Base-by-base conservation (phyloP, 2,329 filamentous ascomycete genomes). In the Cordyceps militaris region DNA sequence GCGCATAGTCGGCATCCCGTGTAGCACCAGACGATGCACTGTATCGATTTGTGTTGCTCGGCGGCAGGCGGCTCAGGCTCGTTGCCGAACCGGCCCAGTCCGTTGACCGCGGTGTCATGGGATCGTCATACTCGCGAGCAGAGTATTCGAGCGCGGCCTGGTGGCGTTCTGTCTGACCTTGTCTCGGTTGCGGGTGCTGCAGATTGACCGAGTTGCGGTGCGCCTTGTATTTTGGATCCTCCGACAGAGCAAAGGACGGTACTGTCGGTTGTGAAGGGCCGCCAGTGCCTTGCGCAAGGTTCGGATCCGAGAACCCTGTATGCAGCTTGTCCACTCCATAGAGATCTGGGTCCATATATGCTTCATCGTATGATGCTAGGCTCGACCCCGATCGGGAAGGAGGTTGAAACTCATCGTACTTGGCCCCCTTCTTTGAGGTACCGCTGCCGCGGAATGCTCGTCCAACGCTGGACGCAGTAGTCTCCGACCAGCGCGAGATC, bases 401-500 rank as follows among this genome's bases (percentile, higher is more conserved):
- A 3, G 77, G 72, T 36, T 71, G 65, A 34, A 73, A 84, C 71
- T 72, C 85, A 73, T 76, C 86, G 70, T 78, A 85, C 73, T 76
- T 85, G 74, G 78, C 77, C 44, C 81, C 78, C 65, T 80, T 83
- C 67, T 77, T 78, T 23, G 73, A 76, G 49, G 79, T 78, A 46
- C 77, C 79, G 65, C 84, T 89, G 65, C 82, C 84, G 42, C 87
- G 84, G 70, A 92, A 88, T 42, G 87, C 88, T 64, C 88, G 87
- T 46, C 89, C 86, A 44, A 91, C 85, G 60, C 91, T 96, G 0
- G 91, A 96, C 4, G 92, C 83, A 0, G 94, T 99, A 2, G 93
- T 97, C 74, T 95, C 94, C 0, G 93, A 97, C 94, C 94, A 99
- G 44, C 94, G 84, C 6, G 94, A 97, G 61, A 96, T 92, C 76